phyloP scores from a whole-genome alignment of 1,284 basidiomycete genomes.

The Marasmius sp. region DNA sequence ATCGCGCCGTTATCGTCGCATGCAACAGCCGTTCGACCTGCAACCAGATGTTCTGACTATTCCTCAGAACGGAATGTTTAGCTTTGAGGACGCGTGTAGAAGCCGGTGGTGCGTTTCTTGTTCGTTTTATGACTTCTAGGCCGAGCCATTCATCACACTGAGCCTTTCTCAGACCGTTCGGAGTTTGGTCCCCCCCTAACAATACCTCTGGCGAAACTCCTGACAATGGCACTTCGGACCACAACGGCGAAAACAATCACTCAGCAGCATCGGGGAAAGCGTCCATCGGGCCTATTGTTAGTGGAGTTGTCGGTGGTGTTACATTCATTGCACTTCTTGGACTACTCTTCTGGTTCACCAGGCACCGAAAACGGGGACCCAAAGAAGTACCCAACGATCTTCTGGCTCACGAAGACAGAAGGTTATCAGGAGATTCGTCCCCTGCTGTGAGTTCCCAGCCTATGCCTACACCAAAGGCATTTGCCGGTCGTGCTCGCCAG shows the following conservation, averaged over 20 bases:
- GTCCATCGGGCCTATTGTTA: conserved; percentile 17
- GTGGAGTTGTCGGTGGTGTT: conserved; percentile 24
- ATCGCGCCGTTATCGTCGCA: too few relatives aligned
- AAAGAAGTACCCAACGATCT: conserved; percentile 21
- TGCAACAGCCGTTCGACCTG: too few relatives aligned
- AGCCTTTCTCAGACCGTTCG: background rate
- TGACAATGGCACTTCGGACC: background rate
- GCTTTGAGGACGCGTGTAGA: background rate
- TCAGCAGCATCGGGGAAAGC: background rate
- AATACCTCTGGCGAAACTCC: background rate
- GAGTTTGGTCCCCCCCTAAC: background rate
- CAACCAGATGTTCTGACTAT: too few relatives aligned
- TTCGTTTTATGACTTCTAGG: background rate
- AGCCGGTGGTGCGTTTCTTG: background rate
- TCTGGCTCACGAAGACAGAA: too few relatives aligned
- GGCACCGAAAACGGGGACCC: conserved; percentile 24
- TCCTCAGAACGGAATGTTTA: background rate
- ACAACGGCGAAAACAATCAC: background rate
- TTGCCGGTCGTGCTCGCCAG: too few relatives aligned
- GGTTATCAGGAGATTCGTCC: too few relatives aligned
- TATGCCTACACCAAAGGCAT: too few relatives aligned
- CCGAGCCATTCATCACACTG: too few relatives aligned
- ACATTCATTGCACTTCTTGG: conserved; percentile 16
- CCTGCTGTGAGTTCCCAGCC: too few relatives aligned
- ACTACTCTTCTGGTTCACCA: conserved; percentile 12